Conservation (phyloP, 257 asterid species). For the Penstemon eatonii region DNA sequence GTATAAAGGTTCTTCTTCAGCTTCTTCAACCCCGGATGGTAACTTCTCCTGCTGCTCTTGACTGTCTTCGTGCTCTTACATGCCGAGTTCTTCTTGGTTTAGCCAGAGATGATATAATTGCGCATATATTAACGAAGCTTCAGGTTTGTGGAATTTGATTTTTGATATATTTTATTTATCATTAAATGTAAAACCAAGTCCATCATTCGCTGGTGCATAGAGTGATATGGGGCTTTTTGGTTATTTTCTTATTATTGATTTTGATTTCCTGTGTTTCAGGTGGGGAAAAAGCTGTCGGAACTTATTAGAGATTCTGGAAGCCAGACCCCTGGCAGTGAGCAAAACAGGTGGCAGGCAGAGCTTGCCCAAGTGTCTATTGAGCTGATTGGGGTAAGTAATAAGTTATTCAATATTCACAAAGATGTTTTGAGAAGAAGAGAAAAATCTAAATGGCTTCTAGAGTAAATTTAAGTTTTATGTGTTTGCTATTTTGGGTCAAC, state of each 20-base stretch:
- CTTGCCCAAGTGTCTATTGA: constrained; percentile 91
- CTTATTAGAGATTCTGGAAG: constrained; percentile 95
- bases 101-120: constrained; percentile 96
- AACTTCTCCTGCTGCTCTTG: constrained; percentile 94
- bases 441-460: not conserved
- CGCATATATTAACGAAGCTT: constrained; percentile 95
- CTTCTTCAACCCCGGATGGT: constrained; percentile 95
- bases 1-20: constrained; percentile 95
- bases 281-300: constrained; percentile 86
- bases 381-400: constrained; percentile 82
- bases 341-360: constrained; percentile 93
- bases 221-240: constrained; percentile 7
- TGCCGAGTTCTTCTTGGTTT: constrained; percentile 99
- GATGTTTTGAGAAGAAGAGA: constrained; percentile 5
- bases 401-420: constrained; percentile 8
- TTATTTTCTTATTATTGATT: constrained; percentile 12
- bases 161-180: not conserved
- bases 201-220: not conserved
- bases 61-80: constrained; percentile 97
- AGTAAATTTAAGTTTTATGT: not conserved
- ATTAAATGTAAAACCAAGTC: constrained; percentile 2
- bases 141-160: constrained; percentile 53
- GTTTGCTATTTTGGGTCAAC: not conserved
- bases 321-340: constrained; percentile 80
- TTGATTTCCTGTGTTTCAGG: constrained; percentile 49